Conservation (phyloP, 495 filamentous ascomycete genomes). For the Aspergillus sclerotiicarbonarius region DNA sequence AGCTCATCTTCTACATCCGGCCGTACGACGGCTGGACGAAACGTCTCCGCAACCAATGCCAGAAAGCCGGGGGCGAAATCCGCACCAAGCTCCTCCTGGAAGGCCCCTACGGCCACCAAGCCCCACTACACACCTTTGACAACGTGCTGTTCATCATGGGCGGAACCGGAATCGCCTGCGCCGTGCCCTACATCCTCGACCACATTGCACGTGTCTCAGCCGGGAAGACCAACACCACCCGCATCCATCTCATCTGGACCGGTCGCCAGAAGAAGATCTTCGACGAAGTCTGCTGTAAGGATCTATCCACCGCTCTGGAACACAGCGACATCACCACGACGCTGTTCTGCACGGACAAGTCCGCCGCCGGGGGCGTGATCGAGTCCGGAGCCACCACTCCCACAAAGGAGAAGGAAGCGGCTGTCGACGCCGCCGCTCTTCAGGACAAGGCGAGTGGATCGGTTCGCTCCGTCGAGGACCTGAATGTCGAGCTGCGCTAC, state of each 20-base stretch:
- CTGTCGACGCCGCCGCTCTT: not conserved
- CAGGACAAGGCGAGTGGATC: not conserved
- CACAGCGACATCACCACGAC: slow-evolving; percentile 11
- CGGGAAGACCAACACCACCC: slow-evolving; percentile 13
- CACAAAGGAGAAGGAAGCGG: not conserved
- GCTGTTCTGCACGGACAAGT: slow-evolving; percentile 16
- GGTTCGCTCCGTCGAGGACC: not conserved
- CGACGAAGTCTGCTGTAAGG: slow-evolving; percentile 13
- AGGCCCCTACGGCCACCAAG: slow-evolving; percentile 49
- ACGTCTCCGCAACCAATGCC: slow-evolving; percentile 25
- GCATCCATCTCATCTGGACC: slow-evolving; percentile 28
- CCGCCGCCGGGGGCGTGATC: not conserved
- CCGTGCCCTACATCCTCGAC: slow-evolving; percentile 39
- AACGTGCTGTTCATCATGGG: slow-evolving; percentile 48
- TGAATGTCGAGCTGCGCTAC: slow-evolving; percentile 16
- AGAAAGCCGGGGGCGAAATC: not conserved
- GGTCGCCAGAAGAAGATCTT: slow-evolving; percentile 21
- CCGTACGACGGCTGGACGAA: slow-evolving; percentile 37
- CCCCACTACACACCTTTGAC: slow-evolving; percentile 38
- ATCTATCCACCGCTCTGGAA: slow-evolving; percentile 13
- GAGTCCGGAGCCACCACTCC: not conserved
- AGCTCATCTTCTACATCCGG: slow-evolving; percentile 28
- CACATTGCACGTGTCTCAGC: slow-evolving; percentile 18
- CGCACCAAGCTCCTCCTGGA: slow-evolving; percentile 39
- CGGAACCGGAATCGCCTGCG: slow-evolving; percentile 49